These are phyloP conservation scores for Hevea brasiliensis DNA, from an alignment of 345 rosid genomes.

Conservation along the genomic window DNA sequence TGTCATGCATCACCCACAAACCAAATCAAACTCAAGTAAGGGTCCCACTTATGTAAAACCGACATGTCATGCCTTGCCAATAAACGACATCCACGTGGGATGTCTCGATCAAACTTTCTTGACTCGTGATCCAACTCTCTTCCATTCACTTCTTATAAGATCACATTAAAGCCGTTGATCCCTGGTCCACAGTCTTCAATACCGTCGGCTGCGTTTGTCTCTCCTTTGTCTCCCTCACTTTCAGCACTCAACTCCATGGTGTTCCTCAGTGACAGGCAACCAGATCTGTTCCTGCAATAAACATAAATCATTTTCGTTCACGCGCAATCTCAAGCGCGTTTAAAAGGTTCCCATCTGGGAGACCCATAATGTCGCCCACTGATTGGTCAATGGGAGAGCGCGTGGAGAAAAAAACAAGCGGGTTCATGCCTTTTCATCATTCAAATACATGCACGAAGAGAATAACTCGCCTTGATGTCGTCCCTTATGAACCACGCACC, in stretches of 20 bases:
- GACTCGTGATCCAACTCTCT: conserved; percentile 38
- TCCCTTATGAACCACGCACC: conserved; percentile 5
- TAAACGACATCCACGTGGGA: conserved; percentile 34
- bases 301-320: not conserved
- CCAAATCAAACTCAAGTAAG: conserved; percentile 7
- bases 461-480: conserved; percentile 20
- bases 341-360: not conserved
- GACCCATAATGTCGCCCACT: not conserved
- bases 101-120: conserved; percentile 19
- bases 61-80: conserved; percentile 30
- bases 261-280: conserved; percentile 42
- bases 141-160: not conserved
- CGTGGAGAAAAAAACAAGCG: conserved; percentile 21
- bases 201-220: conserved; percentile 40
- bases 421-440: not conserved
- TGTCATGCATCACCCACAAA: conserved; percentile 16
- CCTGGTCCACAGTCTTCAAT: conserved; percentile 38
- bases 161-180: conserved; percentile 31
- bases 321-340: conserved; percentile 26
- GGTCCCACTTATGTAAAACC: conserved; percentile 21
- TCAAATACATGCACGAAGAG: conserved; percentile 32
- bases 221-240: conserved; percentile 39
- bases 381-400: conserved; percentile 14
- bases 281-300: conserved; percentile 33
- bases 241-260: conserved; percentile 36